Evolutionary conservation across 2,329 filamentous ascomycete genomes (phyloP), one percentile per base, ranked within the genome.

Genomic region (Arthrinium phaeospermum): DNA sequence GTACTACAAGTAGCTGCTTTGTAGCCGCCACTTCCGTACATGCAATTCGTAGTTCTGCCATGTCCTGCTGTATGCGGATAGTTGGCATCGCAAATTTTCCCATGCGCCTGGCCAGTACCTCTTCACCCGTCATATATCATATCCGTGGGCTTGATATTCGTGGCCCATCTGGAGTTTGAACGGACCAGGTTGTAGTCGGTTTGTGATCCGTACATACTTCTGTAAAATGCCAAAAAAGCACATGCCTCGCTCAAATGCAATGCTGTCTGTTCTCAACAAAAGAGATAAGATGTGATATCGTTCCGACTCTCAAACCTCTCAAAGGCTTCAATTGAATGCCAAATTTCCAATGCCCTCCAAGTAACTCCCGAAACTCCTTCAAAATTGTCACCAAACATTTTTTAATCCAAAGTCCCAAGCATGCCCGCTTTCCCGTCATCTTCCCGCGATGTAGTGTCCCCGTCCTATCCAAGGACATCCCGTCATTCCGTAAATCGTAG

Each of bases 211-310:
- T 64, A 64, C 34, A 34, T 24, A n/a, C n/a, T n/a, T n/a, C n/a
- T 30, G 27, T 30, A 37, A 51, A 41, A 64, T 64, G 57, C 34
- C 19, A 41, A 64, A 57, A 37, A 53, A 51, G n/a, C n/a, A 57
- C 51, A 37, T 30, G 57, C 57, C 34, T 64, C 57, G 57, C 57
- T 64, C 57, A 64, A 64, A 64, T 64, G 57, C 34, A 64, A 64
- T 41, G 57, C 57, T n/a, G 34, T 41, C 37, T 41, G 37, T 41
- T 41, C 57, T 34, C 57, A 64, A 37, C 57, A 64, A 34, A 64
- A 64, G 24, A 41, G 34, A 22, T 22, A 64, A 64, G 22, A 41
- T 64, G 57, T 19, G 34, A 64, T 61, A 13, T 37, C 34, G 37
- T 37, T 14, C 19, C 34, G 4, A 5, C 57, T n/a, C 57, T 41